Evolutionary conservation across 1,284 basidiomycete genomes (phyloP), one percentile per base, ranked within the genome.

Genomic region (Leccinum pachyderme): DNA sequence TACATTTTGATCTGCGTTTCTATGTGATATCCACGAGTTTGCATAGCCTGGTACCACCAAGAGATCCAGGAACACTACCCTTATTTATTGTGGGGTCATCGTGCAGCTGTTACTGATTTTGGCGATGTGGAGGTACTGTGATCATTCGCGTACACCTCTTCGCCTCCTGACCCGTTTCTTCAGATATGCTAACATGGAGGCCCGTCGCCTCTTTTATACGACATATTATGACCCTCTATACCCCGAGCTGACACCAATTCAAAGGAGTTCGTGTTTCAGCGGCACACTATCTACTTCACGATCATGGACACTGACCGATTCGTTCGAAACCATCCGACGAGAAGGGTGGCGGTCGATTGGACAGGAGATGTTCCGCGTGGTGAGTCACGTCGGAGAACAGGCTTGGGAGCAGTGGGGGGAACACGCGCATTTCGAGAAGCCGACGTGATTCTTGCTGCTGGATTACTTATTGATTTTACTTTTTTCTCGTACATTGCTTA

Each of bases 211-310:
- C 47, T 82, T 82, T 63, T 70, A 81, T 55, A 81, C 78, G 55
- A 81, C 80, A 57, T 89, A 88, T 62, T 88, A 86, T 64, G 87
- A 90, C 65, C 83, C 87, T 53, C 83, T 87, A 72, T 81, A 86
- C 64, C 81, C 85, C 18, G 82, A 88, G 64, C 76, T 88, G 47
- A 78, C 87, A 25, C 63, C 65, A 5, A 49, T 69, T 18, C 59
- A 59, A 44, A 63, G 56, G 35, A 52, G 27, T 44, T 59, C 68
- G 49, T 65, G 53, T 51, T 60, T 64, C 47, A 54, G 56, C 11
- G 64, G 61, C 32, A 58, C 59, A 2, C 56, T 68, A 12, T 53
- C 67, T 44, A 57, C 51, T 27, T 61, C 66, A 52, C 62, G 60
- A 49, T 32, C 71, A 39, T 70, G 71, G 70, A 61, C 67, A 25